Evolutionary conservation across 2,329 filamentous ascomycete species (phyloP), one percentile per base, ranked within the genome.

Genomic region (Iodosphaeria phyllophila): DNA sequence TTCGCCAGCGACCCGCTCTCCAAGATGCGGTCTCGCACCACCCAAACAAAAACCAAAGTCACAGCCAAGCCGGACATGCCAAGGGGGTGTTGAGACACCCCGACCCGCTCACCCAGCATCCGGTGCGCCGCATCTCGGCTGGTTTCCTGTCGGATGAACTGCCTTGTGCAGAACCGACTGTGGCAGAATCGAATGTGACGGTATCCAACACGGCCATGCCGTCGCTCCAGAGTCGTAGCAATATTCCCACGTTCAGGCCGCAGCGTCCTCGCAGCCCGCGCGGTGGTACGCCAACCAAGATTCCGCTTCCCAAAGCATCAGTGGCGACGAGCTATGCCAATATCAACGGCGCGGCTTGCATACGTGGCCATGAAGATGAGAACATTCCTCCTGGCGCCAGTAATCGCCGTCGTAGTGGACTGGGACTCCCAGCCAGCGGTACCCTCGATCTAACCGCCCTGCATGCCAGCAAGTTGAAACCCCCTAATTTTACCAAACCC

Each of bases 331-430:
- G 31, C 6, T 33, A 32, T 19, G 28, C 29, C 4, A 20, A 10
- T 20, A 13, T 9, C 13, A 16, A 24, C n/a, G 23, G 8, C 12
- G 11, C n/a, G 12, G 10, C 17, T 13, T 27, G 16, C 6, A 15
- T 16, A 27, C 21, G 17, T 6, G 16, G 23, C 8, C 18, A 22
- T 17, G 24, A 33, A n/a, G 17, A 17, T n/a, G 42, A 45, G 27
- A 45, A 44, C 24, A 26, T 40, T 4, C 36, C 38, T 4, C 36
- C 37, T 11, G 23, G 23, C 12, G 13, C n/a, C 22, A 31, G 33
- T 9, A 22, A 23, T 6, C 17, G 15, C 9, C 28, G 24, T 8
- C 8, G n/a, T n/a, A n/a, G n/a, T n/a, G n/a, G n/a, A n/a, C n/a
- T 39, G n/a, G 18, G 25, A n/a, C 21, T 23, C 8, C 33, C 27